Conservation (phyloP, 108 stramenopile species). For the Fragilariopsis cylindrus region DNA sequence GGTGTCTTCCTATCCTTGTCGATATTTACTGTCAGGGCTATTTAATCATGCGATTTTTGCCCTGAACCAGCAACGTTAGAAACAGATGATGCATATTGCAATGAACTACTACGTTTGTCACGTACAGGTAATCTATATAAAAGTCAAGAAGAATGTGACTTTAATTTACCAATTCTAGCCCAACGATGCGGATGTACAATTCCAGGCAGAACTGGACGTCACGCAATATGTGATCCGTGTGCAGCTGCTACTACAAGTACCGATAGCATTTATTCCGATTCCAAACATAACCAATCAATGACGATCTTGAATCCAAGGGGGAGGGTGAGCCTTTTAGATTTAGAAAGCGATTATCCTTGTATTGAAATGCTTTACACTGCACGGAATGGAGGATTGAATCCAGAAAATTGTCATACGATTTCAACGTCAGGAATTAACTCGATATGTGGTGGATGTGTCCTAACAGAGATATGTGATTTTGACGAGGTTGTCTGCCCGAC, state of each 20-base stretch:
- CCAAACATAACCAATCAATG: neutral
- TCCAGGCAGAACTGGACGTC: neutral
- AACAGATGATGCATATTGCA: constrained; percentile 1
- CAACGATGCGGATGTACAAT: constrained; percentile 2
- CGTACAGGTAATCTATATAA: neutral
- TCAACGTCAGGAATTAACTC: neutral
- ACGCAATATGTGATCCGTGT: constrained; percentile 1
- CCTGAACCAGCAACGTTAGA: neutral
- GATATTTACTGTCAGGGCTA: neutral
- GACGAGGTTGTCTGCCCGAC: neutral
- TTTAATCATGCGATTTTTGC: constrained; percentile 1
- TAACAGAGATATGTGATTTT: constrained; percentile 1
- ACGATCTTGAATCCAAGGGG: neutral
- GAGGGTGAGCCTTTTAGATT: neutral
- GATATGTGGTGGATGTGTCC: neutral
- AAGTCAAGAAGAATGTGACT: constrained; percentile 7
- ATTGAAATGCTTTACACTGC: constrained; percentile 12
- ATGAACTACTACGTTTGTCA: neutral
- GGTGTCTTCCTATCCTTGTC: neutral
- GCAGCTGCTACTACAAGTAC: neutral
- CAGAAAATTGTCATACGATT: neutral
- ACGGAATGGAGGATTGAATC: constrained; percentile 1
- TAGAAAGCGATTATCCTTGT: constrained; percentile 5
- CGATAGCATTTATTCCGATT: too few relatives aligned
- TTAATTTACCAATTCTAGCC: constrained; percentile 4